phyloP scores from a whole-genome alignment of 768 basidiomycete species.

The Termitomyces sp. region DNA sequence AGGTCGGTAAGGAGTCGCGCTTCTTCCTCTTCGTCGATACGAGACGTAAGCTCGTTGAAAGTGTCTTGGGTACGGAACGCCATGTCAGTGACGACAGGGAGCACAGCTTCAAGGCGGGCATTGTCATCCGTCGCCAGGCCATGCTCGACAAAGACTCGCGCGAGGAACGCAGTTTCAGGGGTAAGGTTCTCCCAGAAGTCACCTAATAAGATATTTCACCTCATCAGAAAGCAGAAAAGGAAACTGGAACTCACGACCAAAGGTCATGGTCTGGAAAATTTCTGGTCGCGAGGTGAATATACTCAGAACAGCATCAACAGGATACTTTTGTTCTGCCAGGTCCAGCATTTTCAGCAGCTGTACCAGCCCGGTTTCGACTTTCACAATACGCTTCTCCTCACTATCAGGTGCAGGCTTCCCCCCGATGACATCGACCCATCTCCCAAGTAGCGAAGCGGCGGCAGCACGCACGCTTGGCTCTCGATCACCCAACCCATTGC shows the following conservation, averaged over 20 bases:
- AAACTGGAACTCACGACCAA: slow-evolving; percentile 48
- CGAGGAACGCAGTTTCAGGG: slow-evolving; percentile 76
- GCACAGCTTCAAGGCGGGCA: slow-evolving; percentile 54
- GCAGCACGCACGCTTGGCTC: slow-evolving; percentile 69
- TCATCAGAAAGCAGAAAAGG: not conserved
- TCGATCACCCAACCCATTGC: slow-evolving; percentile 83
- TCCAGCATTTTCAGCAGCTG: slow-evolving; percentile 43
- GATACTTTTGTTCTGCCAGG: slow-evolving; percentile 46
- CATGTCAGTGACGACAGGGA: slow-evolving; percentile 82
- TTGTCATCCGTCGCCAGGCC: slow-evolving; percentile 61
- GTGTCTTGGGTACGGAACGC: slow-evolving; percentile 69
- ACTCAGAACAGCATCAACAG: slow-evolving; percentile 69
- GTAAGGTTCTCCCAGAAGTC: slow-evolving; percentile 66
- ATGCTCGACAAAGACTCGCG: slow-evolving; percentile 77
- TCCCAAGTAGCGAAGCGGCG: slow-evolving; percentile 63
- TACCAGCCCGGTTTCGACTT: slow-evolving; percentile 19
- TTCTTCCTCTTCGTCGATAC: slow-evolving; percentile 18
- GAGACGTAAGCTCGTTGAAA: slow-evolving; percentile 49
- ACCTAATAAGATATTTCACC: slow-evolving; percentile 35
- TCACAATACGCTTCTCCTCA: slow-evolving; percentile 17
- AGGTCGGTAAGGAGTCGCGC: slow-evolving; percentile 19
- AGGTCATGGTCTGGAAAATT: slow-evolving; percentile 62
- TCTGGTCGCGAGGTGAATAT: slow-evolving; percentile 64
- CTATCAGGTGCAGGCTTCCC: slow-evolving; percentile 27
- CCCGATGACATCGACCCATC: slow-evolving; percentile 68